phyloP scores from a whole-genome alignment of 1,284 basidiomycete species.

The Gymnopus androsaceus region DNA sequence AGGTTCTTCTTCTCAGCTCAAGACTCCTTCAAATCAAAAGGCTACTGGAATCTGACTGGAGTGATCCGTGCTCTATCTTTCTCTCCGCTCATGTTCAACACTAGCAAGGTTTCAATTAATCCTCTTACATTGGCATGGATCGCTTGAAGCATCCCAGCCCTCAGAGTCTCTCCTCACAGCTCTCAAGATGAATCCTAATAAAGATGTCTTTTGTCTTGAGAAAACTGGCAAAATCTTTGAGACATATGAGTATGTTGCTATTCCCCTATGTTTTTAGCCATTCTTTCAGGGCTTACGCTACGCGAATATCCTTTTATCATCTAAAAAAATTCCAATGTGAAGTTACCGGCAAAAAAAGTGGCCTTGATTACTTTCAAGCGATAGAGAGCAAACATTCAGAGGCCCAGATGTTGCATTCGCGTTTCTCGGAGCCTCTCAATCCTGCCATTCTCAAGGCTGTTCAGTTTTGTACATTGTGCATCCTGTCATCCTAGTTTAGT shows the following conservation, averaged over 20 bases:
- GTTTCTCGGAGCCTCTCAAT: constrained; percentile 93
- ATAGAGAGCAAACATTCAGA: constrained; percentile 89
- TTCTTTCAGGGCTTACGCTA: constrained; percentile 76
- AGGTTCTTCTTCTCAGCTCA: too few species aligned
- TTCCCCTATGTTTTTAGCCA: constrained; percentile 23
- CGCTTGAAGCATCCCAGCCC: too few species aligned
- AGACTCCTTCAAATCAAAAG: too few species aligned
- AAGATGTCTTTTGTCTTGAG: constrained; percentile 85
- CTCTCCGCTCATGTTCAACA: too few species aligned
- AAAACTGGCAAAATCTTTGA: constrained; percentile 96
- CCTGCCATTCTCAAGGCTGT: constrained; percentile 87
- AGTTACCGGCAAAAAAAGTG: constrained; percentile 92
- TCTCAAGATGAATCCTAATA: constrained; percentile 62
- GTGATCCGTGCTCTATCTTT: too few species aligned
- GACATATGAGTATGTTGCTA: constrained; percentile 80
- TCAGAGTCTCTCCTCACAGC: constrained; percentile 66
- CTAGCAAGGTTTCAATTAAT: too few species aligned
- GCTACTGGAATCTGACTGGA: too few species aligned
- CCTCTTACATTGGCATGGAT: too few species aligned
- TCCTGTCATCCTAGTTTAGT: constrained; percentile 17
- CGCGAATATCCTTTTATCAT: constrained; percentile 91
- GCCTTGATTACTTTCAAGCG: constrained; percentile 93
- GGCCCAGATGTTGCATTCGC: constrained; percentile 82
- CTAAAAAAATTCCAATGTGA: constrained; percentile 94
- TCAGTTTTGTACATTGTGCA: constrained; percentile 85